Conservation (phyloP, 148 eudicot genomes). For the Rhododendron henanense region DNA sequence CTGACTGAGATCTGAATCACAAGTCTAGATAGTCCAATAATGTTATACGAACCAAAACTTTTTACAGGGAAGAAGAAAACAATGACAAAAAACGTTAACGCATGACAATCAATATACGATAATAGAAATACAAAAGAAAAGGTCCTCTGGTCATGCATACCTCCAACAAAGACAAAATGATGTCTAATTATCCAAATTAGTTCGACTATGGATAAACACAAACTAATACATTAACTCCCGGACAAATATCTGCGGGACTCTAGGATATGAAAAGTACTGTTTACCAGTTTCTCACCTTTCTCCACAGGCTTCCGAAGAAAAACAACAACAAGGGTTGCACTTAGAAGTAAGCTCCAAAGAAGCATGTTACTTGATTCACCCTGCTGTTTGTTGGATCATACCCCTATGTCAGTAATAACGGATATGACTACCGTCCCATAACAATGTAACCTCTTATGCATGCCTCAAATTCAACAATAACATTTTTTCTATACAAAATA, state of each 20-base stretch:
- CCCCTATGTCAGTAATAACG: background rate
- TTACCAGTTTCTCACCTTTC: conserved; percentile 50
- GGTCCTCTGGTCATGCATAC: background rate
- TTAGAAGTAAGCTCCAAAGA: conserved; percentile 34
- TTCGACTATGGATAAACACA: background rate
- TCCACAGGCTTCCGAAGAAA: conserved; percentile 39
- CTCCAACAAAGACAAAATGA: background rate
- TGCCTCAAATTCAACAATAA: background rate
- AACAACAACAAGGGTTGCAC: conserved; percentile 31
- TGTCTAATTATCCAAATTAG: background rate
- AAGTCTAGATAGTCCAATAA: background rate
- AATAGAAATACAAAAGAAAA: background rate
- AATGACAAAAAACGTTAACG: background rate
- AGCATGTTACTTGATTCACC: conserved; percentile 21
- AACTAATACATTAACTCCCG: background rate
- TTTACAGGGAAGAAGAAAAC: background rate
- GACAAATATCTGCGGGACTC: background rate
- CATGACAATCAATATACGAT: background rate
- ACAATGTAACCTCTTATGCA: background rate
- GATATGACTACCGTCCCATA: background rate
- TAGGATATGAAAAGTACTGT: background rate
- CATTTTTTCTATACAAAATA: background rate
- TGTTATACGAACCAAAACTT: background rate
- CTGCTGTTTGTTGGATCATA: conserved; percentile 11
- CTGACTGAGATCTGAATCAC: background rate